These are phyloP conservation scores for Arabis hirsuta DNA, from an alignment of 345 rosid species.

Conservation along the genomic window DNA sequence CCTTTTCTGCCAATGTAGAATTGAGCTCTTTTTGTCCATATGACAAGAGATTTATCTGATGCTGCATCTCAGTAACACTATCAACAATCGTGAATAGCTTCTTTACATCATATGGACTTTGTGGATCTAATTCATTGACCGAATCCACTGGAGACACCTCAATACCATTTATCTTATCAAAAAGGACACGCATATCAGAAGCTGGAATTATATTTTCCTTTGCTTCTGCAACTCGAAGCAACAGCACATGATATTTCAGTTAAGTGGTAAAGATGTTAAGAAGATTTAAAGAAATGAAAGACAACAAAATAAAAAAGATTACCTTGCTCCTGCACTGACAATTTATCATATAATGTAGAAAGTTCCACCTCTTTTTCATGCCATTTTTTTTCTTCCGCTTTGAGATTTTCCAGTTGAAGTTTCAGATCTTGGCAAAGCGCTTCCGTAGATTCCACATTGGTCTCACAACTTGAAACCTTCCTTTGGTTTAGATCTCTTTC, in stretches of 20 bases:
- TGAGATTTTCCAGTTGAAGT: slow-evolving; percentile 52
- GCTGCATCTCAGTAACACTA: slow-evolving; percentile 53
- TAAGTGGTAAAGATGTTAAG: slow-evolving; percentile 19
- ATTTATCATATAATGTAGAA: slow-evolving; percentile 44
- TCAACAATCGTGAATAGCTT: slow-evolving; percentile 65
- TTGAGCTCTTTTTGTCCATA: slow-evolving; percentile 59
- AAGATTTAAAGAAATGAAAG: slow-evolving; percentile 24
- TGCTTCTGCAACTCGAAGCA: slow-evolving; percentile 52
- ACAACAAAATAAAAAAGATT: slow-evolving; percentile 18
- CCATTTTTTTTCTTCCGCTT: slow-evolving; percentile 59
- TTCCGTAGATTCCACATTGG: slow-evolving; percentile 54
- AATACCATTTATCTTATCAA: slow-evolving; percentile 57
- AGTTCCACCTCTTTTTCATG: slow-evolving; percentile 68
- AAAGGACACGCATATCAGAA: slow-evolving; percentile 55
- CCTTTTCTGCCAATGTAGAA: slow-evolving; percentile 54
- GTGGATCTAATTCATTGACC: slow-evolving; percentile 46
- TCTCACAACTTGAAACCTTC: slow-evolving; percentile 62
- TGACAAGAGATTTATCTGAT: slow-evolving; percentile 57
- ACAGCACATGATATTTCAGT: slow-evolving; percentile 16
- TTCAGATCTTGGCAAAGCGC: slow-evolving; percentile 55
- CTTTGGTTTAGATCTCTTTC: slow-evolving; percentile 57
- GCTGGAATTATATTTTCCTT: slow-evolving; percentile 57
- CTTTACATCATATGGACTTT: slow-evolving; percentile 51
- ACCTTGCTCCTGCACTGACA: slow-evolving; percentile 63
- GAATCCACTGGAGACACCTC: slow-evolving; percentile 52